Evolutionary conservation across 2,329 filamentous ascomycete species (phyloP).

Genomic region (Ceratocystis papillata): DNA sequence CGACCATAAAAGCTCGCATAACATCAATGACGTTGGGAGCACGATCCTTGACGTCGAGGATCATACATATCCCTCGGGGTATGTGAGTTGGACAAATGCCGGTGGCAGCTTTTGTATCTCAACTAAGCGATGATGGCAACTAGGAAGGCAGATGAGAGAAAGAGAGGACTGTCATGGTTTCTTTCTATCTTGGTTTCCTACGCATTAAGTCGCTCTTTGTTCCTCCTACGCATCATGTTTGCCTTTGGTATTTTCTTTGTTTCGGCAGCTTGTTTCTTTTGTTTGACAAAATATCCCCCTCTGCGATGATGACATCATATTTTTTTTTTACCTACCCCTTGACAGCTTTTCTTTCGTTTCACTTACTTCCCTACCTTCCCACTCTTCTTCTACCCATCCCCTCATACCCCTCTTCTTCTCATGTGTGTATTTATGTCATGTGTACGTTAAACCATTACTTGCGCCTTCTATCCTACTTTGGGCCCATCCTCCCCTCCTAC

Average conservation of each 20-base stretch:
- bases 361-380: neutral
- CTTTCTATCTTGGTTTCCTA: too few relatives aligned
- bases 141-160: too few relatives aligned
- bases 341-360: neutral
- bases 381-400: neutral
- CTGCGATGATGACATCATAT: neutral
- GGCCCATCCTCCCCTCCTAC: neutral
- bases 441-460: slow-evolving; percentile 16
- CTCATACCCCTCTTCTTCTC: neutral
- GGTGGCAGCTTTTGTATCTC: slow-evolving; percentile 83
- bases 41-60: slow-evolving; percentile 70
- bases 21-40: slow-evolving; percentile 65
- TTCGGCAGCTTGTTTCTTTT: slow-evolving; percentile 3
- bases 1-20: slow-evolving; percentile 65
- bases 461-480: slow-evolving; percentile 14
- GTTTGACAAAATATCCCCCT: neutral
- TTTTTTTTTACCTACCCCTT: neutral
- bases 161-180: too few relatives aligned
- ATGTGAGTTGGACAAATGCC: slow-evolving; percentile 85
- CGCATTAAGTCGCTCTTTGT: neutral
- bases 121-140: slow-evolving; percentile 49
- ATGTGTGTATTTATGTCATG: slow-evolving; percentile 15
- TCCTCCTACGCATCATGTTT: neutral
- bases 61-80: slow-evolving; percentile 50
- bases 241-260: neutral